Conservation (phyloP, 129 eudicot genomes). For the Chrysanthemum makinoi region DNA sequence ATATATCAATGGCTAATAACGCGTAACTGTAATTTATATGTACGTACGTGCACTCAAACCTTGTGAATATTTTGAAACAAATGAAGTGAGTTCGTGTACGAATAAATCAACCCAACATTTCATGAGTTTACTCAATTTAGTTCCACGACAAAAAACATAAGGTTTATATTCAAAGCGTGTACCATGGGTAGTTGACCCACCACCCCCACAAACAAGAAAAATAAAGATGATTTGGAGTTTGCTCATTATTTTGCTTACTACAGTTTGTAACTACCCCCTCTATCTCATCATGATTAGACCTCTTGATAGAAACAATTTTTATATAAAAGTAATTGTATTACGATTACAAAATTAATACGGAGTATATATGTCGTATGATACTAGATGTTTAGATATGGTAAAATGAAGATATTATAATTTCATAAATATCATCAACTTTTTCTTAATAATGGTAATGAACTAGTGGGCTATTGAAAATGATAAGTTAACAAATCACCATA, state of each 20-base stretch:
- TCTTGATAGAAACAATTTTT: not conserved
- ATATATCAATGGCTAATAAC: too few species aligned
- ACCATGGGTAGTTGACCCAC: conserved; percentile 33
- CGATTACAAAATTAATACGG: not conserved
- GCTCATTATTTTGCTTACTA: conserved; percentile 1
- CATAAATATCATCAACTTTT: too few species aligned
- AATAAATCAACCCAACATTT: not conserved
- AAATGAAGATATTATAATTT: too few species aligned
- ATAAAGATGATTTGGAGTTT: conserved; percentile 19
- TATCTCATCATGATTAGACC: not conserved
- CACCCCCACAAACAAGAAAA: conserved; percentile 7
- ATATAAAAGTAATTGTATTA: not conserved
- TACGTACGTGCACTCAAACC: not conserved
- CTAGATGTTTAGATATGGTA: too few species aligned
- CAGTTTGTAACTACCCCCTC: conserved; percentile 15
- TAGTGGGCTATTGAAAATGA: too few species aligned
- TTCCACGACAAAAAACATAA: conserved; percentile 17
- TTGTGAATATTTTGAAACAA: not conserved
- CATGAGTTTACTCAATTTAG: conserved; percentile 1
- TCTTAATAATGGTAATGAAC: too few species aligned
- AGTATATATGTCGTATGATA: too few species aligned
- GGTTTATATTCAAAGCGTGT: conserved; percentile 18
- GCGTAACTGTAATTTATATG: too few species aligned
- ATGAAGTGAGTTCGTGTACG: not conserved
- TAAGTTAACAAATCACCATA: too few species aligned